These are phyloP conservation scores for Cladochytrium replicatum DNA, from an alignment of 192 early-diverging fungal genomes.

Conservation along the genomic window DNA sequence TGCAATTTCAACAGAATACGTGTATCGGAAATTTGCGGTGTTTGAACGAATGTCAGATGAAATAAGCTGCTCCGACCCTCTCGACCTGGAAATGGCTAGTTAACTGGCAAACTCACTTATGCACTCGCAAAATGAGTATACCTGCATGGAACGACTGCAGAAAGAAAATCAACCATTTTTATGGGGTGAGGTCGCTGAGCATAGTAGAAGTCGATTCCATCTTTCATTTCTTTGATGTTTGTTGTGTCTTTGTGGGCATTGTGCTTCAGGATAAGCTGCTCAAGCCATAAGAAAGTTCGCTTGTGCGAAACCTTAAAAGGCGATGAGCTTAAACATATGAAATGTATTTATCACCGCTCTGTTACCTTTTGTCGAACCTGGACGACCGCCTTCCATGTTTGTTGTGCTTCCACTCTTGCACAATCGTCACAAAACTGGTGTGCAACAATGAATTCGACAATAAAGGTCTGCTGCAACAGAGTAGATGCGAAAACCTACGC, in stretches of 20 bases:
- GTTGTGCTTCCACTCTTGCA: slow-evolving; percentile 87
- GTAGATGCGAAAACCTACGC: slow-evolving; percentile 81
- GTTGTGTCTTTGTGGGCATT: slow-evolving; percentile 93
- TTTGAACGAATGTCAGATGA: slow-evolving; percentile 88
- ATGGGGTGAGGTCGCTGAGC: slow-evolving; percentile 77
- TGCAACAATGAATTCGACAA: slow-evolving; percentile 87
- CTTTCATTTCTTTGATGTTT: slow-evolving; percentile 94
- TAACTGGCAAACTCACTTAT: neutral
- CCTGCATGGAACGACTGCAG: slow-evolving; percentile 71
- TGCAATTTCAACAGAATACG: slow-evolving; percentile 90
- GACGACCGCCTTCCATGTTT: slow-evolving; percentile 95
- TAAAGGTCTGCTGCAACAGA: slow-evolving; percentile 92
- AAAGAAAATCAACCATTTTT: slow-evolving; percentile 93
- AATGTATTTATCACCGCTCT: neutral
- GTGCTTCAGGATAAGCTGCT: slow-evolving; percentile 98
- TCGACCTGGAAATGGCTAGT: slow-evolving; percentile 42
- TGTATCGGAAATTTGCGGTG: slow-evolving; percentile 92
- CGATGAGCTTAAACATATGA: neutral
- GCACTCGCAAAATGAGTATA: slow-evolving; percentile 15
- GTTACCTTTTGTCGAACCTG: slow-evolving; percentile 94
- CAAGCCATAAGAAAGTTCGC: slow-evolving; percentile 95
- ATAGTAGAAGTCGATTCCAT: slow-evolving; percentile 97
- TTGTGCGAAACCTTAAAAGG: slow-evolving; percentile 58
- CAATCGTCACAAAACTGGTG: slow-evolving; percentile 95
- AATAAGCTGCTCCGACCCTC: slow-evolving; percentile 90